Percentiles rank a stretch among this genome's conserved stretches.
Conservation (phyloP, 148 eudicot species). For the Amaranthus hypochondriacus region DNA sequence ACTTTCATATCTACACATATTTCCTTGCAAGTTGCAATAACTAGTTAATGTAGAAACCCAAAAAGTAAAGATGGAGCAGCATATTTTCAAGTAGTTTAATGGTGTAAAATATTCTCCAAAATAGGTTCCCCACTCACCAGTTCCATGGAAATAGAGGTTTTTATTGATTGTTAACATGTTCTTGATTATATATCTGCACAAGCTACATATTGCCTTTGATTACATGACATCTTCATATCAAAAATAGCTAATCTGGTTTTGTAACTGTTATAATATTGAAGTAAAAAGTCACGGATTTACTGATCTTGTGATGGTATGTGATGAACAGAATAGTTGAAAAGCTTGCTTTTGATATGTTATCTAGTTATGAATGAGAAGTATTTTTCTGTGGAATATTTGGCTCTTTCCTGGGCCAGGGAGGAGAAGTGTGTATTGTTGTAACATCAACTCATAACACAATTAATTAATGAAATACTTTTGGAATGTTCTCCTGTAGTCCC, state of each 20-base stretch:
- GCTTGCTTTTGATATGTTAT: background rate
- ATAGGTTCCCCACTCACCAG: background rate
- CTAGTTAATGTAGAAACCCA: background rate
- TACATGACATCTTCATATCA: background rate
- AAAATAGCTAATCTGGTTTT: background rate
- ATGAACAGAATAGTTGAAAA: background rate
- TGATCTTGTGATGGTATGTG: background rate
- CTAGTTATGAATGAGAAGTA: background rate
- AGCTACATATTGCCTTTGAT: background rate
- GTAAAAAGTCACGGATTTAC: background rate
- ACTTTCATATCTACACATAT: background rate
- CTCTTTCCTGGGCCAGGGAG: background rate
- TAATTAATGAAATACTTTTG: background rate
- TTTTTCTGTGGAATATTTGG: background rate
- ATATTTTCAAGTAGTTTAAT: background rate
- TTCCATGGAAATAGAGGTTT: background rate
- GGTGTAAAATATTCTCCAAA: background rate
- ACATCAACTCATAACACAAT: background rate
- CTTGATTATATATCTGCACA: background rate
- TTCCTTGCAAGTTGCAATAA: slow-evolving; percentile 7
- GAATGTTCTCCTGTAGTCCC: background rate
- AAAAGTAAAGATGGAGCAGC: background rate
- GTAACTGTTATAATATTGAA: background rate
- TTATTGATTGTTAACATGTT: background rate
- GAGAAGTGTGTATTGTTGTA: background rate